phyloP scores from a whole-genome alignment of 768 basidiomycete species.

The Holtermanniella nyarrowii region DNA sequence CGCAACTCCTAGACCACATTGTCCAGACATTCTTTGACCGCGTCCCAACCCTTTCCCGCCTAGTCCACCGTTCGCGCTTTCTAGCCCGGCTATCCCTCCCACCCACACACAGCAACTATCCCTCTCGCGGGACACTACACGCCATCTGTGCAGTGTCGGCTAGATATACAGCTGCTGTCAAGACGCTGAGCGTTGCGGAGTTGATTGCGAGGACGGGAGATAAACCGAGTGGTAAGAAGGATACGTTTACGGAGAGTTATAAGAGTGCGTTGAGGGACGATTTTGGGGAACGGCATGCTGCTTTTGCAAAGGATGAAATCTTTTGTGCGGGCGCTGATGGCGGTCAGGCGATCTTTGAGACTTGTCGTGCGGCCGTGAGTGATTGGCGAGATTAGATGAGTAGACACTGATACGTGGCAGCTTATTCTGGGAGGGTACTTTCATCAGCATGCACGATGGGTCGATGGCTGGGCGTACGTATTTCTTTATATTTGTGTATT shows the following conservation, averaged over 20 bases:
- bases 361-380: slow-evolving; percentile 22
- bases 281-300: slow-evolving; percentile 27
- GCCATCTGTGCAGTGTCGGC: slow-evolving; percentile 74
- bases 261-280: slow-evolving; percentile 13
- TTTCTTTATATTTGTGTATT: neutral
- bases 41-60: slow-evolving; percentile 61
- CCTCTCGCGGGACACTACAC: slow-evolving; percentile 60
- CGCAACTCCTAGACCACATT: slow-evolving; percentile 41
- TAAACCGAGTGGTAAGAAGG: neutral
- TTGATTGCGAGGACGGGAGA: slow-evolving; percentile 6
- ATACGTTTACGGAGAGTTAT: slow-evolving; percentile 5
- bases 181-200: slow-evolving; percentile 7
- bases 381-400: neutral
- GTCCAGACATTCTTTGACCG: slow-evolving; percentile 71
- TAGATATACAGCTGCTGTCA: slow-evolving; percentile 55
- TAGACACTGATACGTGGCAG: slow-evolving; percentile 1
- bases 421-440: slow-evolving; percentile 13
- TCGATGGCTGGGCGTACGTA: slow-evolving; percentile 22
- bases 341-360: slow-evolving; percentile 15
- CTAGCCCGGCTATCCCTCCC: slow-evolving; percentile 56
- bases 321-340: slow-evolving; percentile 8
- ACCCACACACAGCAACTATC: slow-evolving; percentile 65
- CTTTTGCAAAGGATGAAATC: slow-evolving; percentile 17
- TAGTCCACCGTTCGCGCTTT: slow-evolving; percentile 62
- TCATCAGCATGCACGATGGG: slow-evolving; percentile 23